Evolutionary conservation across 2,329 filamentous ascomycete genomes (phyloP).

Genomic region (Fusarium sp.): DNA sequence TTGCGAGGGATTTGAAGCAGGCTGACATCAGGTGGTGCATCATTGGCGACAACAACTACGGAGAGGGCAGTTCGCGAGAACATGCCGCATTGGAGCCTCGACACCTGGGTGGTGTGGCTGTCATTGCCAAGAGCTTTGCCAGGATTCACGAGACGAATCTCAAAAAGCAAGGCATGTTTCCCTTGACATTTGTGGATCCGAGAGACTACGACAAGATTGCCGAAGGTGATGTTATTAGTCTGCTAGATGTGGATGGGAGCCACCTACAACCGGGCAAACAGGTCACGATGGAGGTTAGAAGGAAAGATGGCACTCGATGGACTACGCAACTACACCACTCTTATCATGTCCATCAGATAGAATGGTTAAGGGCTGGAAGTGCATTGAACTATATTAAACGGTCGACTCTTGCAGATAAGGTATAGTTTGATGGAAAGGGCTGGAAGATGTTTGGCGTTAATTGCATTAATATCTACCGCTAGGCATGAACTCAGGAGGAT

Average conservation of each 20-base stretch:
- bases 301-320: slow-evolving; percentile 12
- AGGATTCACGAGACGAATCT: slow-evolving; percentile 94
- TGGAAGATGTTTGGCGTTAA: background rate
- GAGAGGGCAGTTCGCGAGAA: slow-evolving; percentile 87
- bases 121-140: slow-evolving; percentile 85
- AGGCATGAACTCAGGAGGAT: no score
- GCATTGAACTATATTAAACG: slow-evolving; percentile 26
- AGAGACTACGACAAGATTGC: slow-evolving; percentile 82
- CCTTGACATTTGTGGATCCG: slow-evolving; percentile 77
- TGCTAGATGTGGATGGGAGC: slow-evolving; percentile 17
- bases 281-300: slow-evolving; percentile 18
- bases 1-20: slow-evolving; percentile 41
- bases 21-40: slow-evolving; percentile 46
- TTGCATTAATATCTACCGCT: background rate
- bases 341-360: slow-evolving; percentile 16
- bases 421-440: no score
- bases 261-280: slow-evolving; percentile 10
- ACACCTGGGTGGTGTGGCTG: slow-evolving; percentile 84
- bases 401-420: background rate
- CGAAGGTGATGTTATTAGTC: slow-evolving; percentile 12
- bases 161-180: slow-evolving; percentile 77
- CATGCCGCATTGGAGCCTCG: slow-evolving; percentile 88
- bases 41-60: slow-evolving; percentile 69
- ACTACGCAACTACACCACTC: slow-evolving; percentile 24
- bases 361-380: slow-evolving; percentile 24